These are phyloP conservation scores for Beta lomatogona DNA, from an alignment of 179 eudicot genomes.

Conservation along the genomic window DNA sequence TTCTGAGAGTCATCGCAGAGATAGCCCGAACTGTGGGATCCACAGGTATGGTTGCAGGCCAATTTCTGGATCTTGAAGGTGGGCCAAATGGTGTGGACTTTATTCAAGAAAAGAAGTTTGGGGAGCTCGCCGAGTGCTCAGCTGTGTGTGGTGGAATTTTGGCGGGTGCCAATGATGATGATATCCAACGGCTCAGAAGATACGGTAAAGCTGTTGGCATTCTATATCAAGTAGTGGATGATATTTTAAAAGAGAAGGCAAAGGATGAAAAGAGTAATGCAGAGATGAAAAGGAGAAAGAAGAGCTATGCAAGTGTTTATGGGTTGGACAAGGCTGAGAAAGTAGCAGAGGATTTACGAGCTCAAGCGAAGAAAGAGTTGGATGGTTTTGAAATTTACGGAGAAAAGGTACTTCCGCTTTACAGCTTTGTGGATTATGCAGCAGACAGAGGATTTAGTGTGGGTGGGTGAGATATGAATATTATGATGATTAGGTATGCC, in stretches of 20 bases:
- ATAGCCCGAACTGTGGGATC: conserved; percentile 92
- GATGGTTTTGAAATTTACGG: conserved; percentile 77
- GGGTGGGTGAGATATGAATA: conserved; percentile 26
- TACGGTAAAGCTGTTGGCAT: conserved; percentile 89
- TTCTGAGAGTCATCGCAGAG: conserved; percentile 66
- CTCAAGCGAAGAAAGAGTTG: conserved; percentile 68
- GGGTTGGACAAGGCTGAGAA: conserved; percentile 83
- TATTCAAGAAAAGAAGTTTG: conserved; percentile 86
- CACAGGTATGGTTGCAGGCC: conserved; percentile 93
- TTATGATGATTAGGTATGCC: neutral
- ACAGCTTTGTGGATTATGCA: conserved; percentile 93
- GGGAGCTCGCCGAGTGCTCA: conserved; percentile 90
- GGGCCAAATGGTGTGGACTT: conserved; percentile 65
- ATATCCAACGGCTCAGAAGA: conserved; percentile 68
- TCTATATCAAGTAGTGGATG: conserved; percentile 76
- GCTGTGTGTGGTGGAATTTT: conserved; percentile 88
- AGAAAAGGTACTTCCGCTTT: conserved; percentile 68
- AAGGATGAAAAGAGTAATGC: conserved; percentile 25
- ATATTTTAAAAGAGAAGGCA: conserved; percentile 52
- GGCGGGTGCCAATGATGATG: conserved; percentile 79
- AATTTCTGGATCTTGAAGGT: conserved; percentile 81
- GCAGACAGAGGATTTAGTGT: conserved; percentile 83
- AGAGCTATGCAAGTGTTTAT: conserved; percentile 72
- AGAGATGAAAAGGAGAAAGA: conserved; percentile 37
- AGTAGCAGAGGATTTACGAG: conserved; percentile 74